phyloP scores from a whole-genome alignment of 2,329 filamentous ascomycete species.

The Ambrosiella beaveri region DNA sequence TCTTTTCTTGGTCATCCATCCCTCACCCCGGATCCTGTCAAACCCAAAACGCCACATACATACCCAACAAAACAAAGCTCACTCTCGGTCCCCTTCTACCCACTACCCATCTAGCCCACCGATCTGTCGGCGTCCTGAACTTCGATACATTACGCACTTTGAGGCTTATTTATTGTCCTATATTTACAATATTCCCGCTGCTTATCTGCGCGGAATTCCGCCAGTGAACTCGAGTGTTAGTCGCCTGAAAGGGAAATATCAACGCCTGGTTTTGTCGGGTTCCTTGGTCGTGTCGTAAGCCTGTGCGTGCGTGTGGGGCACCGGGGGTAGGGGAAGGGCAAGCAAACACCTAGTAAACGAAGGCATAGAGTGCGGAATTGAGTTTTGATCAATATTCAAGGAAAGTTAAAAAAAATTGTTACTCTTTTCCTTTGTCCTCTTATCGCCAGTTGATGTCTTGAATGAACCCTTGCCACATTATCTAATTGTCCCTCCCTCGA shows the following conservation, averaged over 20 bases:
- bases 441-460: no score
- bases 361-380: no score
- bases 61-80: neutral
- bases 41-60: neutral
- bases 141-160: neutral
- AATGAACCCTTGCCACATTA: no score
- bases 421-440: no score
- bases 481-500: no score
- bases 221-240: neutral
- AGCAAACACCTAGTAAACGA: no score
- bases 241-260: slow-evolving; percentile 5
- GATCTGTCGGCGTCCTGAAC: neutral
- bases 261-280: neutral
- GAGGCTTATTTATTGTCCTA: neutral
- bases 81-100: neutral
- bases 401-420: no score
- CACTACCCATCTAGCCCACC: neutral
- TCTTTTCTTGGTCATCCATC: neutral
- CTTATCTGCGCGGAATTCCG: neutral
- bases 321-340: neutral
- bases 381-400: no score
- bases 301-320: no score
- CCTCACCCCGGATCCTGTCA: neutral
- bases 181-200: neutral
- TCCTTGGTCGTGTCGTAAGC: neutral